These are phyloP conservation scores for Willaertia magna DNA, from an alignment of 208 protist genomes.

Conservation along the genomic window DNA sequence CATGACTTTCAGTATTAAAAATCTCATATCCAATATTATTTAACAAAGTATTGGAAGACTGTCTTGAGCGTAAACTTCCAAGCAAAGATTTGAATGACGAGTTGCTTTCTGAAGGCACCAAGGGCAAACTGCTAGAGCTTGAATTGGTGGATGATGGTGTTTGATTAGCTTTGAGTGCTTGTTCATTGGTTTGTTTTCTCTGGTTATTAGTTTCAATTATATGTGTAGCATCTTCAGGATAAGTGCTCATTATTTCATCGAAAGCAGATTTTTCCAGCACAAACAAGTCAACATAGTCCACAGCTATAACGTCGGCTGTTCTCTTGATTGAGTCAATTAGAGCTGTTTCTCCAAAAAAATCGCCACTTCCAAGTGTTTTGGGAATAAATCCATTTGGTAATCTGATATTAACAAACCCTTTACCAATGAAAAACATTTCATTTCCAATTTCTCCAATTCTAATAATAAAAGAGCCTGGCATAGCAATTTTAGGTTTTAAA, in stretches of 20 bases:
- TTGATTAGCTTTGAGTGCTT: not conserved
- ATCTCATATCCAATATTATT: too few species aligned
- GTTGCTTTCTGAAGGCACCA: too few species aligned
- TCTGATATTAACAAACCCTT: constrained; percentile 3
- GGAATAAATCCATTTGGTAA: not conserved
- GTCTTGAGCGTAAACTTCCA: too few species aligned
- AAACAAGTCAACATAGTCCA: not conserved
- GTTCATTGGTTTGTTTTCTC: not conserved
- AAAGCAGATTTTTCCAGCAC: not conserved
- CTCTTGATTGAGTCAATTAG: not conserved
- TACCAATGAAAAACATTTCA: constrained; percentile 16
- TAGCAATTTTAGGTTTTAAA: constrained; percentile 18
- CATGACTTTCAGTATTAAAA: too few species aligned
- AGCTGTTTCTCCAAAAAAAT: constrained; percentile 13
- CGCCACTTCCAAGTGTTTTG: not conserved
- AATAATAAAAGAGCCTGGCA: constrained; percentile 7
- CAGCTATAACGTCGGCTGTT: not conserved
- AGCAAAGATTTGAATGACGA: too few species aligned
- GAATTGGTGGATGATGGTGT: too few species aligned
- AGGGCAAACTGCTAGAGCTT: too few species aligned
- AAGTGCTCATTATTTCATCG: not conserved
- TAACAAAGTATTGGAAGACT: too few species aligned
- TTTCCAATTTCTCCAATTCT: constrained; percentile 7
- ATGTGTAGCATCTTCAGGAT: not conserved
- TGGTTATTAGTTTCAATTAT: not conserved